Evolutionary conservation across 1,284 basidiomycete genomes (phyloP).

Genomic region (Sporisorium sorghi): DNA sequence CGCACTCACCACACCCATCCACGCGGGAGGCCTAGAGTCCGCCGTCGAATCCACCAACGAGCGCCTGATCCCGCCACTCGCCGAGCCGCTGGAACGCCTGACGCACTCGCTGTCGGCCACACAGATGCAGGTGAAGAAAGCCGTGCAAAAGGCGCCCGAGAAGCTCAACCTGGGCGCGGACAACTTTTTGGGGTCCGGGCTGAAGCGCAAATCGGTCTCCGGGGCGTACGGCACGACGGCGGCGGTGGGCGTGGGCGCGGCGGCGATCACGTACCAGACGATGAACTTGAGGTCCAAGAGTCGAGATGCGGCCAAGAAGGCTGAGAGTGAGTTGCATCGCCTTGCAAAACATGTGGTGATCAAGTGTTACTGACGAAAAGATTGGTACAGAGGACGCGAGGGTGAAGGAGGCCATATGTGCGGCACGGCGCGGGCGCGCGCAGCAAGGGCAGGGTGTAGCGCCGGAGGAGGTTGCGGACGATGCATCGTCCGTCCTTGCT

Average conservation of each 20-base stretch:
- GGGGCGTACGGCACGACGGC: conserved; percentile 29
- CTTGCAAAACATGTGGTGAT: not conserved
- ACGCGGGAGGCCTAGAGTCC: not conserved
- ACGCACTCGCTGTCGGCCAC: conserved; percentile 7
- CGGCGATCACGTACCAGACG: conserved; percentile 33
- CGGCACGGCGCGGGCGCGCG: conserved; percentile 5
- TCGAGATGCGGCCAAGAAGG: conserved; percentile 6
- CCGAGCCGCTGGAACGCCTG: not conserved
- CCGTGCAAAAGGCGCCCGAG: conserved; percentile 13
- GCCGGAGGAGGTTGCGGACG: too few species aligned
- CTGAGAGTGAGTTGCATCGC: conserved; percentile 32
- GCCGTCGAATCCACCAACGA: not conserved
- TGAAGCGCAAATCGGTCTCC: conserved; percentile 36
- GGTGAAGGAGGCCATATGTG: conserved; percentile 10
- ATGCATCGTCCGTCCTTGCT: too few species aligned
- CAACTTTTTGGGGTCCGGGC: conserved; percentile 26
- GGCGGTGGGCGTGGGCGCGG: conserved; percentile 28
- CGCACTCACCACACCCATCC: not conserved
- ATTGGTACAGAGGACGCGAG: conserved; percentile 10
- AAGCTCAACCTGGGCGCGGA: conserved; percentile 20
- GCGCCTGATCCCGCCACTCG: not conserved
- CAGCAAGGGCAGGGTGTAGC: too few species aligned
- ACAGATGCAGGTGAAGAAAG: conserved; percentile 1
- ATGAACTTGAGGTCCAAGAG: conserved; percentile 21
- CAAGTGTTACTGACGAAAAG: not conserved